Evolutionary conservation across 306 rosid species (phyloP), one percentile per base, ranked within the genome.

Genomic region (Clitoria ternatea): DNA sequence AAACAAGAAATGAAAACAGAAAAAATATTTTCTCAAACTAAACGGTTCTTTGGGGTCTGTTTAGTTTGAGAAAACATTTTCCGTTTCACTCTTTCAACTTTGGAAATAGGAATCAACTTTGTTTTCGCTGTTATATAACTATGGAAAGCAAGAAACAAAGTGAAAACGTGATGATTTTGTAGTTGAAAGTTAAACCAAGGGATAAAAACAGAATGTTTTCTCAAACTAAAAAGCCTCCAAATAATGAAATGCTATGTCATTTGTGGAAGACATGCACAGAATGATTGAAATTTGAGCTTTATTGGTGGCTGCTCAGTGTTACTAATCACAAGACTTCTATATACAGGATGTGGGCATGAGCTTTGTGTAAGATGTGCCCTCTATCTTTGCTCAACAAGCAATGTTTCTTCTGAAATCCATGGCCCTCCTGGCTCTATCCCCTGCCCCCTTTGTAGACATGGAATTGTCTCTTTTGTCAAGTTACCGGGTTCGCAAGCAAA

Each of bases 341-440:
- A 48, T 78, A 76, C 81, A 95, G 99, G 99, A 75, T 95, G 99
- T 56, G 77, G 85, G 47, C 99, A 95, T 30, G 92, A 83, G 75
- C 99, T 95, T 53, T 95, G 99, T 68, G 91, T 89, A 27, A 86
- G 87, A 79, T 94, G 99, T 22, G 96, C 97, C 2, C 97, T 95
- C 67, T 91, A 89, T 82, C 96, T 95, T 67, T 95, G 99, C 84
- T 89, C 96, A 13, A 87, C 97, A 14, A 80, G 83, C 85, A 89
- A 82, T 75, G 78, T 84, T 67, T 80, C 89, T 61, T 80, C 89
- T 6, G 96, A 86, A 81, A 69, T 15, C 39, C 71, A 24, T 23
- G 87, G 88, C 32, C 88, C 91, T 49, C 83, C 91, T 22, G 97
- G 97, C 45, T 95, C 96, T 55, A 85, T 95, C 78, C 96, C 97